These are phyloP conservation scores for Xylaria sp. DNA, from an alignment of 2,329 filamentous ascomycete species.

Conservation along the genomic window DNA sequence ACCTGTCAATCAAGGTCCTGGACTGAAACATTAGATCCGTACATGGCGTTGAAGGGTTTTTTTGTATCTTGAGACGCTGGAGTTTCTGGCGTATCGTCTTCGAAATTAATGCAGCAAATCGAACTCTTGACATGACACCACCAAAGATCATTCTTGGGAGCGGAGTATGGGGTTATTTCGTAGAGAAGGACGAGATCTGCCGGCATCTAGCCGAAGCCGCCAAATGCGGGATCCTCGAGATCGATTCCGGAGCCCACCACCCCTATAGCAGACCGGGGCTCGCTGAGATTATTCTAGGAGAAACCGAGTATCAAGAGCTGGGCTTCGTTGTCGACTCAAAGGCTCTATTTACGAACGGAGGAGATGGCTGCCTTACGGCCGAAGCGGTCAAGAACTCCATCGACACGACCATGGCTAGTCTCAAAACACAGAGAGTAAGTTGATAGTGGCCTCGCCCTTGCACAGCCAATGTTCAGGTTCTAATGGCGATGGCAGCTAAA, in stretches of 20 bases:
- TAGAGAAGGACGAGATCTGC: conserved; percentile 20
- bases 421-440: neutral
- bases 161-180: conserved; percentile 37
- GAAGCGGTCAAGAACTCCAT: neutral
- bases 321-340: neutral
- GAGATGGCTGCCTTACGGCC: neutral
- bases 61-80: too few species aligned
- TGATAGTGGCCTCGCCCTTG: neutral
- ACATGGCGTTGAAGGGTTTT: too few species aligned
- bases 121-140: too few species aligned
- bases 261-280: conserved; percentile 28
- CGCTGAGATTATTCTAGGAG: conserved; percentile 32
- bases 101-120: too few species aligned
- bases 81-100: too few species aligned
- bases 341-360: neutral
- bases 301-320: neutral
- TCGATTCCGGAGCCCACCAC: conserved; percentile 33
- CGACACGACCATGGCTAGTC: neutral
- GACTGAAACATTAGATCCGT: too few species aligned
- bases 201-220: conserved; percentile 26
- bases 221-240: conserved; percentile 26
- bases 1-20: too few species aligned
- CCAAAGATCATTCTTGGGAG: conserved; percentile 27
- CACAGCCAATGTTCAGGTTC: too few species aligned
- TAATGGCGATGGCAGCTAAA: conserved; percentile 20